Evolutionary conservation across 1,139 yeast species (phyloP).

Genomic region (Wickerhamiella pararugosa): DNA sequence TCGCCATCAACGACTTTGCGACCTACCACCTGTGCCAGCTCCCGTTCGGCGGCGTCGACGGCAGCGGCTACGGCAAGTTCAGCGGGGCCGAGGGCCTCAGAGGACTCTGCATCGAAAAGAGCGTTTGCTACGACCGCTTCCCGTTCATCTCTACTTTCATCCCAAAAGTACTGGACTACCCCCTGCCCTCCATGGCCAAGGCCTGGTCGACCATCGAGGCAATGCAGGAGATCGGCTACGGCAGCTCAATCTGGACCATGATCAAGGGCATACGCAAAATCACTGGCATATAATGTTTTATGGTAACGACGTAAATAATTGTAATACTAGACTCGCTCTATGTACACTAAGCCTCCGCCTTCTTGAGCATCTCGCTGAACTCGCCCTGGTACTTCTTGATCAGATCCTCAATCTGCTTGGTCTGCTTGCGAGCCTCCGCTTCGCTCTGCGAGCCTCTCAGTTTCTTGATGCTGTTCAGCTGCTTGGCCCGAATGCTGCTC

Average conservation of each 20-base stretch:
- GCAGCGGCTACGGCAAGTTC: constrained; percentile 91
- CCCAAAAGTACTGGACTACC: constrained; percentile 83
- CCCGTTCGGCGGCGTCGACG: constrained; percentile 89
- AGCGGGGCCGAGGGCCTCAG: constrained; percentile 94
- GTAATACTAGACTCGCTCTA: background rate
- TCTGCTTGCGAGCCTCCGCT: constrained; percentile 35
- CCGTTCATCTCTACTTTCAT: constrained; percentile 63
- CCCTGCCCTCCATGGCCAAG: constrained; percentile 59
- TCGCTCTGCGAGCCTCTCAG: constrained; percentile 18
- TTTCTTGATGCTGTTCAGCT: constrained; percentile 30
- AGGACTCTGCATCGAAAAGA: constrained; percentile 74
- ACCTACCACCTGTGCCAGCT: constrained; percentile 88
- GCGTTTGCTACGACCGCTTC: constrained; percentile 70
- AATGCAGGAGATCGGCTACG: constrained; percentile 80
- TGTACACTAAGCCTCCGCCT: constrained; percentile 29
- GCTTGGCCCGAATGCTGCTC: constrained; percentile 35
- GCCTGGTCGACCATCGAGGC: constrained; percentile 83
- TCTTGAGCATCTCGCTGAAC: constrained; percentile 42
- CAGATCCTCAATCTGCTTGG: constrained; percentile 47
- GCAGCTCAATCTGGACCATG: constrained; percentile 49
- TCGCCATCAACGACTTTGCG: constrained; percentile 94
- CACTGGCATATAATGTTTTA: constrained; percentile 2
- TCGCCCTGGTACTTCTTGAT: constrained; percentile 50
- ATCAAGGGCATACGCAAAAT: constrained; percentile 38
- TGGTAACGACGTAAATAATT: background rate